Percentiles rank a stretch among this genome's conserved stretches.
phyloP scores from a whole-genome alignment of 768 basidiomycete genomes.

The Dioszegia aurantiaca region DNA sequence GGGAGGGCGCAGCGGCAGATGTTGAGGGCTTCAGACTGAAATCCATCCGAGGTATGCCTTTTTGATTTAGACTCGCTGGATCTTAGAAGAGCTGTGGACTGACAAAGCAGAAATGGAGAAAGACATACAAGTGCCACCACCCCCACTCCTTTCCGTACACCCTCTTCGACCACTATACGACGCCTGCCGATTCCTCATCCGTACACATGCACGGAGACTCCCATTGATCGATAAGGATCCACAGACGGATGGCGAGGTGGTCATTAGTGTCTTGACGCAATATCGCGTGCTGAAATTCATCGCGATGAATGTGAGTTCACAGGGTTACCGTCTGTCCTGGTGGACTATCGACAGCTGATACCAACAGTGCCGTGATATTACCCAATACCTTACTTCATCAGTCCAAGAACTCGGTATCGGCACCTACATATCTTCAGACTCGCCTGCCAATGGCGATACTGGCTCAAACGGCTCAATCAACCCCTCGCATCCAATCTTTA shows the following conservation, averaged over 20 bases:
- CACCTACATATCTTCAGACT: constrained; percentile 70
- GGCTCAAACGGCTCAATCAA: constrained; percentile 9
- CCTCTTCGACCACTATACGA: constrained; percentile 84
- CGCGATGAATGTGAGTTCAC: constrained; percentile 86
- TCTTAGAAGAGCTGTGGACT: neutral
- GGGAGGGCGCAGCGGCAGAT: constrained; percentile 79
- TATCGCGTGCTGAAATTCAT: constrained; percentile 98
- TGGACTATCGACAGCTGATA: no score
- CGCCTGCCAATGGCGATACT: constrained; percentile 46
- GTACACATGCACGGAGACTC: constrained; percentile 89
- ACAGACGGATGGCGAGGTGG: constrained; percentile 91
- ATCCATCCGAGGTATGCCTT: constrained; percentile 73
- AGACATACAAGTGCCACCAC: constrained; percentile 83
- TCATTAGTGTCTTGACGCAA: constrained; percentile 93
- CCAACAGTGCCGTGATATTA: constrained; percentile 70
- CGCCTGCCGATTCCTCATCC: constrained; percentile 82
- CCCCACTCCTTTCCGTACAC: constrained; percentile 83
- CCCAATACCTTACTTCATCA: constrained; percentile 41
- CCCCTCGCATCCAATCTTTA: constrained; percentile 85
- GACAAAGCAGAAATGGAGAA: constrained; percentile 78
- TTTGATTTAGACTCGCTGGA: neutral
- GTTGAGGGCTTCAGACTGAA: constrained; percentile 90
- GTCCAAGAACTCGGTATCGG: constrained; percentile 72
- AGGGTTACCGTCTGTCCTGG: no score
- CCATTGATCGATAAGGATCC: constrained; percentile 90